These are phyloP conservation scores for Eutypa lata DNA, from an alignment of 2,329 filamentous ascomycete species.

Conservation along the genomic window DNA sequence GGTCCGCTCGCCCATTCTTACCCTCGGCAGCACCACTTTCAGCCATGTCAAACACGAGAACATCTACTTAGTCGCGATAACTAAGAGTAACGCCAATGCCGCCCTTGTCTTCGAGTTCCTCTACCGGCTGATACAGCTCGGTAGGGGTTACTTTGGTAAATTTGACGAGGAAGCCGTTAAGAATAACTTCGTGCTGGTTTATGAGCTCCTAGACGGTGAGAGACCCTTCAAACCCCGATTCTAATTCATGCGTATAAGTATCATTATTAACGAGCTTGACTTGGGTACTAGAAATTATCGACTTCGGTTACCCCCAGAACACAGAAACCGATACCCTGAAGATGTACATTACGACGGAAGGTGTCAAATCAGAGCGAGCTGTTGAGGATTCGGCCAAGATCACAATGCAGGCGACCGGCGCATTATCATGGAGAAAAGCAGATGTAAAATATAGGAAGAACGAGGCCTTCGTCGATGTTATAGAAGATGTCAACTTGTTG, in stretches of 20 bases:
- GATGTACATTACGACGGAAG: constrained; percentile 99
- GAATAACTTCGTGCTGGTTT: constrained; percentile 99
- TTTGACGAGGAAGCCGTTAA: constrained; percentile 99
- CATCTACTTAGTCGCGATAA: constrained; percentile 95
- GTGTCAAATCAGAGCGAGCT: constrained; percentile 84
- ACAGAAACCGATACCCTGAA: constrained; percentile 98
- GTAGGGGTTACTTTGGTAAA: constrained; percentile 96
- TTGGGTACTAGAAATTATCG: constrained; percentile 74
- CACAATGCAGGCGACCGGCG: constrained; percentile 98
- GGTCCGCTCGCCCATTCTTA: constrained; percentile 95
- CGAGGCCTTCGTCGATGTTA: constrained; percentile 98
- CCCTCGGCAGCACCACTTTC: constrained; percentile 95
- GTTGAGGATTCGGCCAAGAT: constrained; percentile 95
- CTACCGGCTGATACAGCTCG: constrained; percentile 84
- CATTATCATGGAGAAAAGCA: constrained; percentile 92
- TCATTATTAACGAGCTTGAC: not conserved
- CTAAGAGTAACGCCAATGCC: constrained; percentile 98
- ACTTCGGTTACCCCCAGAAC: constrained; percentile 98
- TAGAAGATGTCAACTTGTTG: constrained; percentile 96
- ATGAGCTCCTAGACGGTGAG: constrained; percentile 89
- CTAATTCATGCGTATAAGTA: too few species aligned
- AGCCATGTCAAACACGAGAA: constrained; percentile 99
- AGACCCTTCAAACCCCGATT: constrained; percentile 8
- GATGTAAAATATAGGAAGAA: constrained; percentile 99
- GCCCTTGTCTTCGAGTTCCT: constrained; percentile 97